These are phyloP conservation scores for Cardiospermum halicacabum DNA, from an alignment of 345 rosid genomes.

Conservation along the genomic window DNA sequence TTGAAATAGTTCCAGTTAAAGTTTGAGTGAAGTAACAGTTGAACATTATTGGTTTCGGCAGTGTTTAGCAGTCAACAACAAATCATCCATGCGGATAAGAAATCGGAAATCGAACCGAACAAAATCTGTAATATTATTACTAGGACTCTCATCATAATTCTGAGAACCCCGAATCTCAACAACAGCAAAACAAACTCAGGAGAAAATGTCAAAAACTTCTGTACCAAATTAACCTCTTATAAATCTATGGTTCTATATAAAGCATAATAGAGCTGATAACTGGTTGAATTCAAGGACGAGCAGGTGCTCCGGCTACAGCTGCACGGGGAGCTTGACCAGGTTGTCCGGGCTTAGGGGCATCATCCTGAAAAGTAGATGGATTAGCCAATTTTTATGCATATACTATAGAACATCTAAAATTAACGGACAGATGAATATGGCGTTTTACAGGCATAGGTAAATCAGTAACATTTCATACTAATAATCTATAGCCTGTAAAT, in stretches of 20 bases:
- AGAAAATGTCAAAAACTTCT: constrained; percentile 7
- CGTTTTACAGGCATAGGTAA: background rate
- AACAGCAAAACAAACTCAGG: background rate
- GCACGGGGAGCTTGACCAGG: constrained; percentile 64
- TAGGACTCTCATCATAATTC: background rate
- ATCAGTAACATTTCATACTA: background rate
- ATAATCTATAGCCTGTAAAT: background rate
- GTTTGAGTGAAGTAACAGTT: too few relatives aligned
- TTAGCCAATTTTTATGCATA: background rate
- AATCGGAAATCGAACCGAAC: background rate
- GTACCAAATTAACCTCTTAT: constrained; percentile 10
- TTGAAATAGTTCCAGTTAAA: too few relatives aligned
- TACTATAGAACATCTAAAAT: background rate
- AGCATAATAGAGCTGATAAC: constrained; percentile 9
- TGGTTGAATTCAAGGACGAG: constrained; percentile 34
- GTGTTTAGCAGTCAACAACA: background rate
- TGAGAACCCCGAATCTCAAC: background rate
- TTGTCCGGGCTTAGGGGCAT: constrained; percentile 50
- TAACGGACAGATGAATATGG: background rate
- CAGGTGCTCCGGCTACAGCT: constrained; percentile 41
- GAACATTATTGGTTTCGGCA: too few relatives aligned
- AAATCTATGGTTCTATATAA: constrained; percentile 6
- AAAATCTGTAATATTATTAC: constrained; percentile 3
- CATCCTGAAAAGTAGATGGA: constrained; percentile 38
- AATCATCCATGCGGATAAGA: background rate